A percentile compares a stretch with the other conserved stretches of the same genome.
Conservation (phyloP, 345 rosid genomes). For the Gossypium thurberi region DNA sequence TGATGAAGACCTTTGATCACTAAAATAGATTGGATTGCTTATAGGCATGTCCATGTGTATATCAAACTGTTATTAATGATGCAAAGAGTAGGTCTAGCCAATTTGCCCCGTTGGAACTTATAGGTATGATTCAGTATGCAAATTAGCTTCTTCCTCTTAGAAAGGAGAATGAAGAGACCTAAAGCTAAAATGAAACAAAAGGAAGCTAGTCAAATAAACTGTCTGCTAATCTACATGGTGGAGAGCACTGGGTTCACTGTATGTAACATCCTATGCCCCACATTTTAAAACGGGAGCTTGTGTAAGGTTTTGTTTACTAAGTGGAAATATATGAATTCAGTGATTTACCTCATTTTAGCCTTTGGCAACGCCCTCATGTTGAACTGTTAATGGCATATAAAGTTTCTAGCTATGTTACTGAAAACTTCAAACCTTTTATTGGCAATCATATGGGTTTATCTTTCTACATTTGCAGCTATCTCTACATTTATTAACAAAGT, state of each 20-base stretch:
- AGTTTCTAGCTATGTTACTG: neutral
- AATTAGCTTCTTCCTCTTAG: neutral
- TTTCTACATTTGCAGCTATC: conserved; percentile 32
- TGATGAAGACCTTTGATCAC: neutral
- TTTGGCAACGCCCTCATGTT: neutral
- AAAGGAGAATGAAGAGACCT: neutral
- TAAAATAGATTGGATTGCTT: neutral
- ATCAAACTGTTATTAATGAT: neutral
- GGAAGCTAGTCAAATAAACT: neutral
- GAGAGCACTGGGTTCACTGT: neutral
- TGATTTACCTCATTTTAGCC: neutral
- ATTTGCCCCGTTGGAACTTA: neutral
- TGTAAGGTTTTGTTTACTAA: neutral
- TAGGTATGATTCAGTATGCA: neutral
- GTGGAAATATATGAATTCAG: neutral
- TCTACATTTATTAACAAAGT: conserved; percentile 48
- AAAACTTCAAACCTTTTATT: neutral
- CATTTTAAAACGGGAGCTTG: neutral
- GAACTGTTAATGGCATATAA: neutral
- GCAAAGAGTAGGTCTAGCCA: neutral
- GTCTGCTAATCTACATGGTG: neutral
- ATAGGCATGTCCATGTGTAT: neutral
- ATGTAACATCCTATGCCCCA: neutral
- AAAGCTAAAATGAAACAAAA: neutral
- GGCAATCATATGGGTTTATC: conserved; percentile 11